Evolutionary conservation across 441 rosid species (phyloP).

Genomic region (Theobroma grandiflorum): DNA sequence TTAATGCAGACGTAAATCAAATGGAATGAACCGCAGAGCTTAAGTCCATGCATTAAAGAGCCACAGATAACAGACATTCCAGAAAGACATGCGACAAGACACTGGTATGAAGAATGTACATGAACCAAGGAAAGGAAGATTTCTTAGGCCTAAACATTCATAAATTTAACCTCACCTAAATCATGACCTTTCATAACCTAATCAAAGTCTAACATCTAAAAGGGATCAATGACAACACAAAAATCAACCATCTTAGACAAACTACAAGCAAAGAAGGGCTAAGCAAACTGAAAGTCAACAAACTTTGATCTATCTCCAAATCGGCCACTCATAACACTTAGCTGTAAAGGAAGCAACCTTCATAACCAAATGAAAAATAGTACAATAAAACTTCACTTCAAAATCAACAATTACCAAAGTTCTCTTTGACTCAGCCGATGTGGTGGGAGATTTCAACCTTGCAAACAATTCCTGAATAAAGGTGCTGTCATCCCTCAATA

Average conservation of each 20-base stretch:
- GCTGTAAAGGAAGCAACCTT: neutral
- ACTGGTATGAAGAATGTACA: neutral
- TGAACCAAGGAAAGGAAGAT: neutral
- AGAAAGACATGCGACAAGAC: neutral
- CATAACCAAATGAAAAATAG: slow-evolving; percentile 15
- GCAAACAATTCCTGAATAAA: slow-evolving; percentile 96
- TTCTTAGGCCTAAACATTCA: neutral
- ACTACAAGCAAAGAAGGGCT: neutral
- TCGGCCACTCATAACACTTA: neutral
- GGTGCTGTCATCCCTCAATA: slow-evolving; percentile 90
- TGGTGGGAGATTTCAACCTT: slow-evolving; percentile 73
- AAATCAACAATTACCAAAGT: slow-evolving; percentile 71
- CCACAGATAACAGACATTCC: neutral
- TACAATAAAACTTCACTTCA: neutral
- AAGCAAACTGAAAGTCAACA: slow-evolving; percentile 5
- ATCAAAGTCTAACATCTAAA: slow-evolving; percentile 3
- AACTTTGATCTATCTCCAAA: neutral
- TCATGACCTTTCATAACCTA: slow-evolving; percentile 7
- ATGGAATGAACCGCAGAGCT: neutral
- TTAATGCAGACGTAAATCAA: slow-evolving; percentile 25
- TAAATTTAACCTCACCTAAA: neutral
- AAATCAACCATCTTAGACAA: neutral
- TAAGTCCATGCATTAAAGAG: neutral
- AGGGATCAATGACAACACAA: neutral
- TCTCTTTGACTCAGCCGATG: slow-evolving; percentile 87